Base-by-base conservation (phyloP, 2,329 filamentous ascomycete genomes). In the Diaporthe eres region DNA sequence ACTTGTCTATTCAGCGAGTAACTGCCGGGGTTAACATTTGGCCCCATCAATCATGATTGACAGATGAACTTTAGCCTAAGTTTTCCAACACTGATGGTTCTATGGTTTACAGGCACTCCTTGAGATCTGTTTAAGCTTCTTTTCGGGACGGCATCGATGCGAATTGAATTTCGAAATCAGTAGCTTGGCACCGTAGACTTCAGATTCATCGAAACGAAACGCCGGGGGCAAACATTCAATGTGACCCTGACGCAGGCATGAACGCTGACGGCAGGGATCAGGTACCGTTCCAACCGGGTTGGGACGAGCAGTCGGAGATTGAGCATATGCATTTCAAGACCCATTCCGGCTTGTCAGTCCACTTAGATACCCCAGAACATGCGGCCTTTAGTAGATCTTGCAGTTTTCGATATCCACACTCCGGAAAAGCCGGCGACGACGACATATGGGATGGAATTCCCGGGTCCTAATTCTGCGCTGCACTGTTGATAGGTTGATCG, bases 361-460 rank as follows among this genome's bases (percentile, higher is more conserved):
- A 68, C 44, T 39, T n/a, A 68, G 19, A 53, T 17, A 68, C 63
- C 44, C 63, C 31, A 39, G 44, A 53, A 31, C 12, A 68, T 68
- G 63, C 63, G 47, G 49, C 25, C 28, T 19, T 53, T 37, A 37
- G 47, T 37, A 68, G 63, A 68, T 68, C 63, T n/a, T 53, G 63
- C 39, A 31, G 44, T 25, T 2, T 28, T 53, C 63, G 63, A 53
- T 39, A 68, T 53, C 63, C 63, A 68, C 47, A 39, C 31, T 5
- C 47, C 47, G 63, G 63, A 68, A 68, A 68, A 68, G 31, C 63
- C 63, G 63, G 44, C 63, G 63, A 7, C 63, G 63, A 68, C 63
- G 31, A 68, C 44, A 68, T 68, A 53, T 51, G 44, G 22, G 28
- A 68, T 68, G 63, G 63, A 68, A 68, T 17, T 68, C 17, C 63